phyloP scores from a whole-genome alignment of 2,329 filamentous ascomycete species.

The Phialophora chinensis region DNA sequence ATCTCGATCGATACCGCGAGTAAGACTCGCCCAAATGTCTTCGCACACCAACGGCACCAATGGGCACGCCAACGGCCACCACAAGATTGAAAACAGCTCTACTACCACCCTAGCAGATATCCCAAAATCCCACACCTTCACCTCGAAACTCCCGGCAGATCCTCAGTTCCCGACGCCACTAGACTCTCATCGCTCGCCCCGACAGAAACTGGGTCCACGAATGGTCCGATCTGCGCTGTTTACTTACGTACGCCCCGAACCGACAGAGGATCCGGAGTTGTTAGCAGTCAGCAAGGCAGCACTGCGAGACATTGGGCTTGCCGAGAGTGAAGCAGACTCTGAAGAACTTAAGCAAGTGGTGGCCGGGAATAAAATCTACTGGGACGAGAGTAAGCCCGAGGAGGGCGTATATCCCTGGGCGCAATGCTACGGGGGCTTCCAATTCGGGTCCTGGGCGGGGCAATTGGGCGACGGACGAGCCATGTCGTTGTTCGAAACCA shows the following conservation, averaged over 20 bases:
- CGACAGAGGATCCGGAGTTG: constrained; percentile 74
- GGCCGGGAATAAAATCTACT: constrained; percentile 80
- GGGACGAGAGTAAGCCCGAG: constrained; percentile 64
- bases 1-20: constrained; percentile 34
- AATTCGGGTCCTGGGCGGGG: constrained; percentile 85
- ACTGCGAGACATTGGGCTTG: constrained; percentile 79
- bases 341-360: constrained; percentile 78
- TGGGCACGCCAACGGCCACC: constrained; percentile 22
- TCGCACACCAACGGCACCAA: constrained; percentile 45
- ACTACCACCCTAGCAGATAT: constrained; percentile 53
- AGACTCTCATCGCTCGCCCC: constrained; percentile 78
- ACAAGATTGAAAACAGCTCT: constrained; percentile 11
- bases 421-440: constrained; percentile 83
- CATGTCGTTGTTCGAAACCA: constrained; percentile 91
- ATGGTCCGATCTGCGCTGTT: constrained; percentile 84
- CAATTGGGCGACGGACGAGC: constrained; percentile 94
- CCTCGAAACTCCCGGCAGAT: constrained; percentile 74
- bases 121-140: constrained; percentile 70
- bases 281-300: constrained; percentile 80
- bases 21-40: constrained; percentile 54
- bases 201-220: constrained; percentile 77
- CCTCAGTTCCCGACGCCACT: constrained; percentile 77
- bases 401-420: constrained; percentile 96
- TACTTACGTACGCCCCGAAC: constrained; percentile 86
- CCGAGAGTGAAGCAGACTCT: constrained; percentile 68